Evolutionary conservation across 73 alveolate genomes (phyloP), one percentile per base, ranked within the genome.

Genomic region (Uronychia setigera): DNA sequence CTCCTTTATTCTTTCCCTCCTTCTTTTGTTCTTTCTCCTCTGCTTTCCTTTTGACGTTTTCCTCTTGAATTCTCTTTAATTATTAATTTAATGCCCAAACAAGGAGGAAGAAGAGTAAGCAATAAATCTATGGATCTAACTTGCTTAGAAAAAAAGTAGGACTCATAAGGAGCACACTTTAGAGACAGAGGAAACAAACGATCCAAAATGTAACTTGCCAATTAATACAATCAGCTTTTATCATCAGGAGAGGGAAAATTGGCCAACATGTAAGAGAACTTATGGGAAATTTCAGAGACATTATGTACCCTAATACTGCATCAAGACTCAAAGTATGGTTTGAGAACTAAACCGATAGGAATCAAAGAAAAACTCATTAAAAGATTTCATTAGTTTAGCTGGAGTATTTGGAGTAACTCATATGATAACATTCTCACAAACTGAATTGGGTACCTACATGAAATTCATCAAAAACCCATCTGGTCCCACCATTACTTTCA

Each of bases 401-500:
- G 97, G 96, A 29, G 80, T 88, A 76, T 94, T 85, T 84, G 98
- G 96, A 75, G 87, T 96, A 35, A 89, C 98, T 32, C 98, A 96
- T 85, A 88, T 96, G 97, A 85, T 95, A 95, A 89, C 94, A 87
- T 91, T 96, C 33, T 89, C 99, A 25, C 83, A 89, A 60, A 95
- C 99, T 32, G 97, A 94, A 58, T 91, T 89, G 35, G 79, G 92
- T 58, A 87, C 94, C 89, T 96, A 96, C 86, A 86, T 96, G 77
- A 93, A 95, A 82, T 80, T 96, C 77, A 94, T 96, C 60, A 96
- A 96, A 81, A 93, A 93, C 93, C 98, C 99, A 0, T 82, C 90
- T 74, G 99, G 99, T 0, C 99, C 99, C 5, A 96, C 99, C 28
- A 85, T 96, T 33, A 94, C 99, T 1, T 95, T 96, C 86, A 92